A percentile compares a stretch with the other conserved stretches of the same genome.
Conservation (phyloP, 371 early-diverging fungal genomes). For the Mucor sp. region DNA sequence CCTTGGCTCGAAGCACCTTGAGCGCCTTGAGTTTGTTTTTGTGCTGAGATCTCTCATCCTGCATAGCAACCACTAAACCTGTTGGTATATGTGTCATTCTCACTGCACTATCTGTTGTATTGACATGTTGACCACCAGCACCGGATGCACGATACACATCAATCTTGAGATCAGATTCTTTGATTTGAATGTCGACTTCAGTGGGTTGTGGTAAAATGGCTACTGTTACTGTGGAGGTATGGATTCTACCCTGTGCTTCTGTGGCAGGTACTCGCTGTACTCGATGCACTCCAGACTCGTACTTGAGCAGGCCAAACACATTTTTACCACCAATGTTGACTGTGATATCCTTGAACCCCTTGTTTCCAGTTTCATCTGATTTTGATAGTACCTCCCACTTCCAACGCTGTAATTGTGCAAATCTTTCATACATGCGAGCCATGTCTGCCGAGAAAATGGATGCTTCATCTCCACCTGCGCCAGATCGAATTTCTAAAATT, state of each 20-base stretch:
- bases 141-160: slow-evolving; percentile 83
- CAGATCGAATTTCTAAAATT: slow-evolving; percentile 80
- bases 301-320: slow-evolving; percentile 78
- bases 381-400: slow-evolving; percentile 63
- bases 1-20: slow-evolving; percentile 76
- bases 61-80: slow-evolving; percentile 86
- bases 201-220: slow-evolving; percentile 83
- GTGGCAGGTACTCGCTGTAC: slow-evolving; percentile 88
- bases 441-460: slow-evolving; percentile 78
- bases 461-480: slow-evolving; percentile 87
- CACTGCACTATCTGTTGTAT: slow-evolving; percentile 95
- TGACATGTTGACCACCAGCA: slow-evolving; percentile 92
- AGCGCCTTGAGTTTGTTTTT: slow-evolving; percentile 90
- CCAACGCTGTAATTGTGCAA: slow-evolving; percentile 67
- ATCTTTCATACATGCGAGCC: slow-evolving; percentile 77
- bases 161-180: slow-evolving; percentile 72
- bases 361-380: slow-evolving; percentile 55
- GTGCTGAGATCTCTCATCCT: slow-evolving; percentile 91
- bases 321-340: slow-evolving; percentile 68
- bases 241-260: slow-evolving; percentile 81
- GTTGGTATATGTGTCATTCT: slow-evolving; percentile 93
- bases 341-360: slow-evolving; percentile 66
- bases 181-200: slow-evolving; percentile 71
- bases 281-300: slow-evolving; percentile 82
- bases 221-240: slow-evolving; percentile 86